Evolutionary conservation across 164 flowering plant species (phyloP).

Genomic region (Platanus orientalis): DNA sequence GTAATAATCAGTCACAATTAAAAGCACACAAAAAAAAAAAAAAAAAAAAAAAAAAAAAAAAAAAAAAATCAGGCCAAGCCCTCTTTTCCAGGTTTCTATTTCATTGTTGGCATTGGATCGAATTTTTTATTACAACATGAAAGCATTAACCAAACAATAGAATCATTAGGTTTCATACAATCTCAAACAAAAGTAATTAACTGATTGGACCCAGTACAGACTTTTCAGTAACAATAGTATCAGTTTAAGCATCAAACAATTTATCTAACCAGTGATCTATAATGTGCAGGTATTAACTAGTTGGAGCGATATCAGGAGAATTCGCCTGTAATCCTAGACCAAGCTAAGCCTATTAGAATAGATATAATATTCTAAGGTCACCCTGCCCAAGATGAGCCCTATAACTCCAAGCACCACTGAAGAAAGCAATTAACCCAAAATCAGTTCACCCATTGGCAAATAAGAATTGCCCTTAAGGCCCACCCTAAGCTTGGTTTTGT

Average conservation of each 20-base stretch:
- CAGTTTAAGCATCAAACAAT: background rate
- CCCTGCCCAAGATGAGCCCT: no score
- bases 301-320: background rate
- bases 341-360: background rate
- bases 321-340: no score
- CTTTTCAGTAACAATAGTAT: background rate
- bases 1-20: no score
- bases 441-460: no score
- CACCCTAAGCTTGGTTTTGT: no score
- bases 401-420: no score
- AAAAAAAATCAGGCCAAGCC: background rate
- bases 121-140: background rate
- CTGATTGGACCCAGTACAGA: background rate
- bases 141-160: background rate
- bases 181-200: background rate
- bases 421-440: no score
- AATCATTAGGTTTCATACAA: background rate
- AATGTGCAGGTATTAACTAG: background rate
- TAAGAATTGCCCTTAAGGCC: no score
- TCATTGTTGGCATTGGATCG: background rate
- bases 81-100: background rate
- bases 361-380: background rate
- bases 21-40: no score
- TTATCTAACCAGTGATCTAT: background rate
- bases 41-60: no score